Base-by-base conservation (phyloP, 1,284 basidiomycete genomes). In the Microbotryum intermedium region DNA sequence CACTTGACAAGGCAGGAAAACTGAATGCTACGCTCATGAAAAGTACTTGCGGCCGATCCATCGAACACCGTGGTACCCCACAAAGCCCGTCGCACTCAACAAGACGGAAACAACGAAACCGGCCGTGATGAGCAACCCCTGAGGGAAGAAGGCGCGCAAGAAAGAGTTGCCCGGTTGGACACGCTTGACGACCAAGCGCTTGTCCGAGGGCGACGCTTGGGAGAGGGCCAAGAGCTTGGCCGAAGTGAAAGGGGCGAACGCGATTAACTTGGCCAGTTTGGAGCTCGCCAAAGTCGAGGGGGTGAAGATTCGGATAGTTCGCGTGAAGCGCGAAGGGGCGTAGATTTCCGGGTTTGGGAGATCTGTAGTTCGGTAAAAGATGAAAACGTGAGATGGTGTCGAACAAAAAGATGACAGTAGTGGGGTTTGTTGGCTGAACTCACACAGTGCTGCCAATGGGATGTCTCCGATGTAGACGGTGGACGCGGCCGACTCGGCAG, bases 181-280 rank as follows among this genome's bases (percentile, higher is more conserved):
- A 23, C 57, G 57, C 28, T 25, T 48, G 30, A 42, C 18, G 7
- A 21, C 26, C 16, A 59, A 39, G 4, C 25, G 21, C 4, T 39
- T 7, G 16, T 50, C 45, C 26, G 30, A 52, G 10, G 47, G 58
- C 20, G 52, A 39, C n/a, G 28, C 30, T 10, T 39, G 44, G 20
- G 28, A 7, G n/a, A 44, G 39, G 6, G 52, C 47, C 43, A 20
- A 23, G 28, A 51, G 55, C 23, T 51, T 53, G 1, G 57, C 26
- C 6, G 57, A 46, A 4, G 57, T 59, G 57, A 59, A 59, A 2
- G 57, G 57, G 4, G 52, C 57, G 39, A 59, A 59, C 34, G 49
- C n/a, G n/a, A 28, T 18, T 3, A 28, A 6, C 5, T 26, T 7
- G 55, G 26, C 16, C 34, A 39, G 34, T 16, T 39, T 39, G 34